Base-by-base conservation (phyloP, 2,329 filamentous ascomycete genomes). In the Exophiala calicioides region DNA sequence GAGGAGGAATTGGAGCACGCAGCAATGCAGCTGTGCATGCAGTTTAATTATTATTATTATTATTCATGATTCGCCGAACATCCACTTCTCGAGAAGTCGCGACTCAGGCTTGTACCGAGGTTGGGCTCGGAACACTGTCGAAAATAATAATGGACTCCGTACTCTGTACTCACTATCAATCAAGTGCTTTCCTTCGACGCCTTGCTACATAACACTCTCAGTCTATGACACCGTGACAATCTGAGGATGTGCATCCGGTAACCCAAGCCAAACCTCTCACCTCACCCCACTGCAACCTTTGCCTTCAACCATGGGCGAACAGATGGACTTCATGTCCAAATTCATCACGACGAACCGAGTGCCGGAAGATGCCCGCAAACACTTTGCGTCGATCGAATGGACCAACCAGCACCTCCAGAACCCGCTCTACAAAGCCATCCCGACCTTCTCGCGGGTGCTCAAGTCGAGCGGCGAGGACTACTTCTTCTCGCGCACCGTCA, bases 401-500 rank as follows among this genome's bases (percentile, higher is more conserved):
- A 54, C 53, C 5, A 50, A 48, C 40, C 46, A 44, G 21, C 41
- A 55, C 39, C 46, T 59, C 9, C 26, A 36, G 32, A 61, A 62
- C 13, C 50, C 62, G 15, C 60, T 65, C 49, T 72, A 72, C 58
- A 60, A 57, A 34, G 55, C 65, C 21, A 65, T 71, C 42, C 58
- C 60, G 32, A 71, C 68, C 34, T 66, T 64, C 50, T 68, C 69
- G 2, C 66, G 71, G 8, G 59, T 59, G 8, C 55, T 61, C 52
- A 73, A 73, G 50, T 50, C 59, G 24, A 63, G 63, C 7, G 68
- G 69, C 34, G 71, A 73, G 62, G 69, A 74, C 45, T 64, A 64
- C 41, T 73, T 65, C 60, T 68, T 73, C 45, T 60, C 65, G 6
- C 54, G 58, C 21, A 72, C 69, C 1, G 55, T 73, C 24, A 64